Evolutionary conservation across 805 yeast species (phyloP).

Genomic region (Yamadazyma insecticola): DNA sequence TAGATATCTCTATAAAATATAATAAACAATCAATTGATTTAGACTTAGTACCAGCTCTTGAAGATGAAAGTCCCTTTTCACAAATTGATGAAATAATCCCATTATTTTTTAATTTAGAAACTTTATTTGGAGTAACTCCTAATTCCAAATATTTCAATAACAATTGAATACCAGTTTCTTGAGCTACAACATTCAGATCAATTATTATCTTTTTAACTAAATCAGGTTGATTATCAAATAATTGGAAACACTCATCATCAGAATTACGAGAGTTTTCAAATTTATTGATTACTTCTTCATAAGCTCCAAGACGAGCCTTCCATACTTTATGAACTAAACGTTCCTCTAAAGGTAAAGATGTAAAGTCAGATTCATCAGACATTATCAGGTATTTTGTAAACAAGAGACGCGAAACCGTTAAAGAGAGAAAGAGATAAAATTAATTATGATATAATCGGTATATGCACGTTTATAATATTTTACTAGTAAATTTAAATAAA

Average conservation of each 20-base stretch:
- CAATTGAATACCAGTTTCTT: constrained; percentile 70
- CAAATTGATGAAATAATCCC: constrained; percentile 49
- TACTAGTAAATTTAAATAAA: constrained; percentile 7
- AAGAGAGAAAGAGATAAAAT: background rate
- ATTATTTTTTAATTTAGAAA: constrained; percentile 35
- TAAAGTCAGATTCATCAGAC: constrained; percentile 50
- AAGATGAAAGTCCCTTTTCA: constrained; percentile 78
- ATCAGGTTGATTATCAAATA: constrained; percentile 50
- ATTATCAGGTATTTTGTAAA: constrained; percentile 11
- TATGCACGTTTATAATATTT: constrained; percentile 1
- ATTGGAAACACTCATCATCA: constrained; percentile 50
- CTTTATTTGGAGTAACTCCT: constrained; percentile 45
- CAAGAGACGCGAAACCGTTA: background rate
- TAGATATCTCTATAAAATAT: constrained; percentile 56
- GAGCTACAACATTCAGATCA: constrained; percentile 89
- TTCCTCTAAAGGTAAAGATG: constrained; percentile 60
- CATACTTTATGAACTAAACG: constrained; percentile 67
- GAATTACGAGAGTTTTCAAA: constrained; percentile 54
- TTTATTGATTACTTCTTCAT: constrained; percentile 54
- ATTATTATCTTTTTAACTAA: constrained; percentile 53
- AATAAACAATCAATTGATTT: constrained; percentile 60
- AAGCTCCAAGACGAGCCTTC: constrained; percentile 83
- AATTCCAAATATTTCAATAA: constrained; percentile 50
- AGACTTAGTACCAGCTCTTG: constrained; percentile 69
- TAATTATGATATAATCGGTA: background rate